phyloP scores from a whole-genome alignment of 139 green algal genomes.

The Asterochloris sp. region DNA sequence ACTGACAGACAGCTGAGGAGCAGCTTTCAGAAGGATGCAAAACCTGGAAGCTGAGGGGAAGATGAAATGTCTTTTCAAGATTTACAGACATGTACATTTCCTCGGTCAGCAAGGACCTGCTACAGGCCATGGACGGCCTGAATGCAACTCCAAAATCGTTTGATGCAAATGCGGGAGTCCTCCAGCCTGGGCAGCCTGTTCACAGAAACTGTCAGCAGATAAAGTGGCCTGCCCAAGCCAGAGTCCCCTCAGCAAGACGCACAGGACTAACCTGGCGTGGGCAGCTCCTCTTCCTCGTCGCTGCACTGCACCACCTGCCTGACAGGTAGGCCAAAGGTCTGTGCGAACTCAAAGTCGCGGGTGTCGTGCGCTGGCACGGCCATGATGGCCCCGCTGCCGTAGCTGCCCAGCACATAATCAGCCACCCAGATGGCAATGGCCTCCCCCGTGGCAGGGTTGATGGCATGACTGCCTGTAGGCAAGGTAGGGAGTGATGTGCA shows the following conservation, averaged over 20 bases:
- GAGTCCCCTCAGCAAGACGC: too few relatives aligned
- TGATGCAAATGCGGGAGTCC: too few relatives aligned
- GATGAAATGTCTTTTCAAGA: too few relatives aligned
- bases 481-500: too few relatives aligned
- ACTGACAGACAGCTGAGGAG: too few relatives aligned
- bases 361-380: slow-evolving; percentile 94
- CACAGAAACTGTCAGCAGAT: too few relatives aligned
- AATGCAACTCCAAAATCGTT: neutral
- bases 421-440: slow-evolving; percentile 90
- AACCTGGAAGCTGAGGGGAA: too few relatives aligned
- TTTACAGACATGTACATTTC: too few relatives aligned
- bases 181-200: too few relatives aligned
- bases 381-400: slow-evolving; percentile 97
- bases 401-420: slow-evolving; percentile 95
- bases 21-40: too few relatives aligned
- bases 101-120: neutral
- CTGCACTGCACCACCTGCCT: slow-evolving; percentile 50
- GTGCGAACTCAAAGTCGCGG: slow-evolving; percentile 90
- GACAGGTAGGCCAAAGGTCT: slow-evolving; percentile 71
- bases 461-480: slow-evolving; percentile 62
- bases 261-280: slow-evolving; percentile 51
- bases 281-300: slow-evolving; percentile 34
- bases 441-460: slow-evolving; percentile 84
- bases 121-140: neutral
- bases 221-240: too few relatives aligned